Evolutionary conservation across 495 filamentous ascomycete species (phyloP).

Genomic region (Niebla homalea): DNA sequence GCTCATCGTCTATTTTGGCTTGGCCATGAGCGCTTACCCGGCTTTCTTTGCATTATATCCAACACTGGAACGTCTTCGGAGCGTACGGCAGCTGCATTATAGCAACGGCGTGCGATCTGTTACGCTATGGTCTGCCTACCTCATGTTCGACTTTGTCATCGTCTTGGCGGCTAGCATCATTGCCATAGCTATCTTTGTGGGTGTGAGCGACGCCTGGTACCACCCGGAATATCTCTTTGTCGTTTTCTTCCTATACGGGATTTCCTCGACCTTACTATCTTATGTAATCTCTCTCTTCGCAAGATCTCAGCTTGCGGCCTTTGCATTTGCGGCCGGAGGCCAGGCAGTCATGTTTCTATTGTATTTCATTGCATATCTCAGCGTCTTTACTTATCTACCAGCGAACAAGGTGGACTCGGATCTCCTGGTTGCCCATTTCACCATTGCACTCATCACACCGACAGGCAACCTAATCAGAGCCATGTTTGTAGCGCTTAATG

Average conservation of each 20-base stretch:
- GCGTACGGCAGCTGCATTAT: conserved; percentile 74
- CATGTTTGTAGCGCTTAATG: conserved; percentile 60
- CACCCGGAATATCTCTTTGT: conserved; percentile 62
- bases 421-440: conserved; percentile 45
- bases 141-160: conserved; percentile 61
- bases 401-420: conserved; percentile 23
- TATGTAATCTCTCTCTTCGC: conserved; percentile 64
- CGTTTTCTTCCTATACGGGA: conserved; percentile 60
- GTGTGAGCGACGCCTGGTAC: conserved; percentile 53
- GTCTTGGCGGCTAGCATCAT: conserved; percentile 46
- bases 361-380: conserved; percentile 64
- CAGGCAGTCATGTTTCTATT: conserved; percentile 62
- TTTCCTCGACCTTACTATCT: conserved; percentile 53
- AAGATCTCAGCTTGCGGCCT: conserved; percentile 55
- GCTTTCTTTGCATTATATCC: conserved; percentile 81
- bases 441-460: conserved; percentile 53
- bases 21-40: conserved; percentile 63
- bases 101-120: conserved; percentile 61
- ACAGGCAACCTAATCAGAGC: conserved; percentile 53
- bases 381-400: conserved; percentile 52
- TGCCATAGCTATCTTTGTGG: conserved; percentile 46
- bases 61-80: conserved; percentile 59
- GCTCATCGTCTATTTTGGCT: conserved; percentile 62
- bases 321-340: conserved; percentile 58
- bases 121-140: conserved; percentile 68